Conservation (phyloP, 805 yeast genomes). For the Yarrowia phangngaensis region DNA sequence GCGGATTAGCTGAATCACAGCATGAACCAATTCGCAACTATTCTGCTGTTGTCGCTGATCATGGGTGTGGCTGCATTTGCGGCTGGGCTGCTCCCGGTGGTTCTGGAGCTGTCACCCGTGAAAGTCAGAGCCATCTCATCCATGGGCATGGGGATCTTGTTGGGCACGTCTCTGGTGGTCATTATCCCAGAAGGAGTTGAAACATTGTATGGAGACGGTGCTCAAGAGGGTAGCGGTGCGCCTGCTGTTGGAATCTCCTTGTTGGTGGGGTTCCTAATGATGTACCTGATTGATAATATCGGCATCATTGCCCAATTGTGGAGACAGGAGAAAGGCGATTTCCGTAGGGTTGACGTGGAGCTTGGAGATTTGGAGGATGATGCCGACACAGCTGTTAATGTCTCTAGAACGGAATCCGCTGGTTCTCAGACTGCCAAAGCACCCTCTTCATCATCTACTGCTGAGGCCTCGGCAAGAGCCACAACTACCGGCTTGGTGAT, state of each 20-base stretch:
- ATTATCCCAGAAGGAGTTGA: conserved; percentile 66
- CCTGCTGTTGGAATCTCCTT: conserved; percentile 48
- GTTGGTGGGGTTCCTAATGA: conserved; percentile 51
- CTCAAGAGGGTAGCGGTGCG: conserved; percentile 27
- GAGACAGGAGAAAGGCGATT: background rate
- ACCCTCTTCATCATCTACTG: background rate
- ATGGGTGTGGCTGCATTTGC: conserved; percentile 32
- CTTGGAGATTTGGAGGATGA: conserved; percentile 4
- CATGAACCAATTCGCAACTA: conserved; percentile 20
- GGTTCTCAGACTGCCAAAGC: too few species aligned
- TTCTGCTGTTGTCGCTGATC: conserved; percentile 29
- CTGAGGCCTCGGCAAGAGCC: conserved; percentile 35
- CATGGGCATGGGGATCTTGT: conserved; percentile 56
- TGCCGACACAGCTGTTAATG: conserved; percentile 1
- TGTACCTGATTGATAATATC: conserved; percentile 51
- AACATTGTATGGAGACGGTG: conserved; percentile 38
- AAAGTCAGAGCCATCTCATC: conserved; percentile 45
- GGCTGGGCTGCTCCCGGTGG: conserved; percentile 34
- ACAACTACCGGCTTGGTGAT: conserved; percentile 59
- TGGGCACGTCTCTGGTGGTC: conserved; percentile 56
- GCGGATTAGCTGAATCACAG: too few species aligned
- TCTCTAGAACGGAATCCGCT: too few species aligned
- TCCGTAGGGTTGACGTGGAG: conserved; percentile 14
- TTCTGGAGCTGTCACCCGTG: conserved; percentile 12
- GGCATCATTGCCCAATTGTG: conserved; percentile 25